Conservation (phyloP, 768 basidiomycete genomes). For the Rhizopogon roseolus region DNA sequence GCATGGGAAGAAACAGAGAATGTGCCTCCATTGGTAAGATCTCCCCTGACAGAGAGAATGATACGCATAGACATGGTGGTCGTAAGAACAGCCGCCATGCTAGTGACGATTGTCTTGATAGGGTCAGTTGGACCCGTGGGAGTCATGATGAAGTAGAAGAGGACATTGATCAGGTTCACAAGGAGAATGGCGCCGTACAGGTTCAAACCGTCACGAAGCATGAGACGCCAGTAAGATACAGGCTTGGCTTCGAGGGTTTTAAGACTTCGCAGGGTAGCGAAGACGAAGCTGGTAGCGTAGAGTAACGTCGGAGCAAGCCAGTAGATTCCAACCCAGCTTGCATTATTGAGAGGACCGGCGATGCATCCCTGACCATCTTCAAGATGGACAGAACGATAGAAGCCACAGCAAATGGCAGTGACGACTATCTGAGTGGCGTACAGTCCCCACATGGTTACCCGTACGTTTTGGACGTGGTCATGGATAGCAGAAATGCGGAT, state of each 20-base stretch:
- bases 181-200: slow-evolving; percentile 78
- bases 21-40: slow-evolving; percentile 64
- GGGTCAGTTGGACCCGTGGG: slow-evolving; percentile 60
- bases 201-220: slow-evolving; percentile 87
- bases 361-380: slow-evolving; percentile 78
- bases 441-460: slow-evolving; percentile 51
- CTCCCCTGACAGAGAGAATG: slow-evolving; percentile 76
- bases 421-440: slow-evolving; percentile 65
- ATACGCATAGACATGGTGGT: slow-evolving; percentile 87
- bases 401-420: slow-evolving; percentile 72
- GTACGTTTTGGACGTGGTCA: slow-evolving; percentile 53
- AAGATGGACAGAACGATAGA: slow-evolving; percentile 79
- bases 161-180: slow-evolving; percentile 77
- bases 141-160: slow-evolving; percentile 83
- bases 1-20: slow-evolving; percentile 53
- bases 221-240: slow-evolving; percentile 73
- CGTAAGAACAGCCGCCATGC: slow-evolving; percentile 84
- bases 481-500: slow-evolving; percentile 80
- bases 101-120: slow-evolving; percentile 78
- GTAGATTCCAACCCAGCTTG: slow-evolving; percentile 76
- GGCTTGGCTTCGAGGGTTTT: slow-evolving; percentile 35
- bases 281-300: slow-evolving; percentile 32
- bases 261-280: slow-evolving; percentile 20
- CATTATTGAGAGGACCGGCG: slow-evolving; percentile 67
- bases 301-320: slow-evolving; percentile 76